Evolutionary conservation across 495 filamentous ascomycete genomes (phyloP), one percentile per base, ranked within the genome.

Genomic region (Evansstolkia leycettana): DNA sequence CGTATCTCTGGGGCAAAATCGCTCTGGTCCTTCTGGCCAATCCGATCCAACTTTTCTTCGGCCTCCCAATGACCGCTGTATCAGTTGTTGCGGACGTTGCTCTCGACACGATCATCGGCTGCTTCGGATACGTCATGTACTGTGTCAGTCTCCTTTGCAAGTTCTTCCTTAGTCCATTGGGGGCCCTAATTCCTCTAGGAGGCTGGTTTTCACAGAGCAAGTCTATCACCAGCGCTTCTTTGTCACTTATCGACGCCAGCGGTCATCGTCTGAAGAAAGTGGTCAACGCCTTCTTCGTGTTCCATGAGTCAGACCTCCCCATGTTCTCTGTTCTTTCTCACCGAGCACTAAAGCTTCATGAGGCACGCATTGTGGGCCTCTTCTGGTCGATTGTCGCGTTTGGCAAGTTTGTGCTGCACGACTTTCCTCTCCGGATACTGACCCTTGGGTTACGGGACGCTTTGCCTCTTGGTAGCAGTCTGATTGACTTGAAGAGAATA

Each of bases 1-100:
- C 90, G 0, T 99, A 96, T 55, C 75, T 92, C 18, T 76, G 79
- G 47, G 90, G 90, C 10, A 90, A 93, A 43, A 62, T 89, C 15
- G 75, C 81, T 2, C 67, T 96, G 23, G 75, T 90, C 41, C 59
- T 82, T 15, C 41, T 92, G 17, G 86, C 82, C 23, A 84, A 87
- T 40, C 90, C 92, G 3, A 57, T 83, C 14, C 62, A 75, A 12
- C 62, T 81, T 14, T 50, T 77, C 28, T 49, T 87, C 40, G 72
- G 78, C 47, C 66, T 88, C 13, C 80, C 85, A 5, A 66, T 89
- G 16, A 71, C 72, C 13, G 64, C 84, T 12, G 46, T 83, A 4
- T 82, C 83, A 25, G 72, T 72, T 34, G 48, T 73, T 28, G 82
- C 83, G 23, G 84, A 90, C 45, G 67, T 93, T 16, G 49, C 75